Evolutionary conservation across 805 yeast genomes (phyloP), one percentile per base, ranked within the genome.

Genomic region (Hanseniaspora nectarophila): DNA sequence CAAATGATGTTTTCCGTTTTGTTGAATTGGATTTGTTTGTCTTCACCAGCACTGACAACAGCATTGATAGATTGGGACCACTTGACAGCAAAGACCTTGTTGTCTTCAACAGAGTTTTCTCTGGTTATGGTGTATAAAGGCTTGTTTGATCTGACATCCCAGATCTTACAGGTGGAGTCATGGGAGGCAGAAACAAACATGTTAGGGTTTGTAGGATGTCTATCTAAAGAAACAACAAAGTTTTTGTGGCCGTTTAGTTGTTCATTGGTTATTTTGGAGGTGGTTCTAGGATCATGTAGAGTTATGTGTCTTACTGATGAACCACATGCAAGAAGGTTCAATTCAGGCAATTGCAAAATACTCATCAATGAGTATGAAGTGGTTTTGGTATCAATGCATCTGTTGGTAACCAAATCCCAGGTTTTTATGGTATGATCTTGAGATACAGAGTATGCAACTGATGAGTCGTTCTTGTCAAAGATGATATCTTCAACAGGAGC

Each of bases 281-380:
- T 73, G 0, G 78, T 67, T 64, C 98, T 77, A 43, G 97, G 97
- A 65, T 92, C 98, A 62, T 87, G 95, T 56, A 92, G 72, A 51
- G 88, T 82, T 57, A 92, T 89, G 67, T 92, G 97, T 67, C 98
- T 82, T n/a, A 97, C 97, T 12, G 95, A 82, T 1, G 97, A 87
- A n/a, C 98, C 98, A 54, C 90, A 78, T 8, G 89, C 95, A 29
- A 92, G 68, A 52, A 92, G 70, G 56, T 85, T 77, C 50, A 81
- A 70, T 47, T 76, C 72, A 6, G 85, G 78, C 56, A 92, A 71
- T 58, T 81, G 81, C 29, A 80, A 72, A 28, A 89, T 67, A 0
- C 95, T 85, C 43, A 89, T 73, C 56, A 92, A 73, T 10, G 97
- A 82, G 66, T 77, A 89, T 13, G 89, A 84, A 0, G 97, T 88